Evolutionary conservation across 2,329 filamentous ascomycete species (phyloP), one percentile per base, ranked within the genome.

Genomic region (Tolypocladium ovalisporum): DNA sequence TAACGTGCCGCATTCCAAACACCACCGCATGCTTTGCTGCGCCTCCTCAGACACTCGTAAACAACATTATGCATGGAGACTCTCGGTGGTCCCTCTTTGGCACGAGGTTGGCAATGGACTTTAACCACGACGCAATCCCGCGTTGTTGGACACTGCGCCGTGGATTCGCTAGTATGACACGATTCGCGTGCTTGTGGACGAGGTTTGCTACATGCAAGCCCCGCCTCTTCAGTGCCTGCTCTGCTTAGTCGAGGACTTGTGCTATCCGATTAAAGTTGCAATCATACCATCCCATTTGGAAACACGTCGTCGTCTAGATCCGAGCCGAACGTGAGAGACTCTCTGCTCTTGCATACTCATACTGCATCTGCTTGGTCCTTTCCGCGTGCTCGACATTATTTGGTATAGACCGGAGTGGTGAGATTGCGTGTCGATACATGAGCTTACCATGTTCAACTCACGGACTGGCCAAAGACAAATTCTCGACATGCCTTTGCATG

Each of bases 381-480:
- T n/a, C n/a, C n/a, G n/a, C n/a, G n/a, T n/a, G n/a, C n/a, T n/a
- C n/a, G n/a, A n/a, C n/a, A n/a, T n/a, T n/a, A n/a, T n/a, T n/a
- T n/a, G n/a, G n/a, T n/a, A n/a, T n/a, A n/a, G n/a, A n/a, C n/a
- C n/a, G n/a, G n/a, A n/a, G n/a, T n/a, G n/a, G n/a, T n/a, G n/a
- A n/a, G n/a, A n/a, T n/a, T n/a, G n/a, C n/a, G n/a, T n/a, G n/a
- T n/a, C n/a, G n/a, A n/a, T n/a, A n/a, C n/a, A n/a, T n/a, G n/a
- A n/a, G n/a, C n/a, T n/a, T n/a, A n/a, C n/a, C n/a, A n/a, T n/a
- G n/a, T n/a, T 57, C n/a, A 40, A 9, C 22, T 40, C 44, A 2
- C 35, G 3, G 58, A 37, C 42, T 61, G 58, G 12, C 57, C 62
- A 63, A 71, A 70, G n/a, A 70, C 69, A 59, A 74, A 75, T 57